phyloP scores from a whole-genome alignment of 495 filamentous ascomycete species.

The Annulohypoxylon maeteangense region DNA sequence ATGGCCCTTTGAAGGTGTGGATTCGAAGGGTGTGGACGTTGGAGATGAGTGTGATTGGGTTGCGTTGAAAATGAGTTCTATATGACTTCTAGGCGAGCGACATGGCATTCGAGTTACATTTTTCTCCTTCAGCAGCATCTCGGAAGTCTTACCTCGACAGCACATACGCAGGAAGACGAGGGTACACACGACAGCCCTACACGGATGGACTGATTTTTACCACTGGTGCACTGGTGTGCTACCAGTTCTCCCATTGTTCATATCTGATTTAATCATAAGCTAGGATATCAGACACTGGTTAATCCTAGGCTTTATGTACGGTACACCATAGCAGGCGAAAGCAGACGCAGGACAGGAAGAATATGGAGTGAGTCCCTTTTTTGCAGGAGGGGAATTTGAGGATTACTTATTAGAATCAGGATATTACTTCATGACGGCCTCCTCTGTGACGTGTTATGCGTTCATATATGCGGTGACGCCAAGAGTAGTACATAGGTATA shows the following conservation, averaged over 20 bases:
- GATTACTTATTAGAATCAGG: slow-evolving; percentile 28
- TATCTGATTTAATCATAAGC: slow-evolving; percentile 29
- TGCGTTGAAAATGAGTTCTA: slow-evolving; percentile 65
- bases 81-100: slow-evolving; percentile 27
- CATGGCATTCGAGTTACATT: slow-evolving; percentile 40
- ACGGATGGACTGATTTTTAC: slow-evolving; percentile 29
- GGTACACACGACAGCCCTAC: slow-evolving; percentile 25
- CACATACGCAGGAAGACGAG: slow-evolving; percentile 22
- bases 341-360: slow-evolving; percentile 3
- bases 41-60: slow-evolving; percentile 97
- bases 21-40: slow-evolving; percentile 97
- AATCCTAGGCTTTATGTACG: slow-evolving; percentile 32
- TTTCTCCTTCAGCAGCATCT: slow-evolving; percentile 31
- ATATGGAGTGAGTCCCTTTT: not conserved
- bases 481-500: not conserved
- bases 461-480: slow-evolving; percentile 1
- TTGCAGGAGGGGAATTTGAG: slow-evolving; percentile 18
- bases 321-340: slow-evolving; percentile 5
- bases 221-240: slow-evolving; percentile 10
- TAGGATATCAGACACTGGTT: slow-evolving; percentile 35
- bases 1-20: slow-evolving; percentile 96
- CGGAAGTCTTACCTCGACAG: slow-evolving; percentile 18
- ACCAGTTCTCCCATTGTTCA: slow-evolving; percentile 29
- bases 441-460: not conserved
- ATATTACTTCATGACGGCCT: not conserved